Evolutionary conservation across 2,329 filamentous ascomycete species (phyloP).

Genomic region (Coniochaeta sp.): DNA sequence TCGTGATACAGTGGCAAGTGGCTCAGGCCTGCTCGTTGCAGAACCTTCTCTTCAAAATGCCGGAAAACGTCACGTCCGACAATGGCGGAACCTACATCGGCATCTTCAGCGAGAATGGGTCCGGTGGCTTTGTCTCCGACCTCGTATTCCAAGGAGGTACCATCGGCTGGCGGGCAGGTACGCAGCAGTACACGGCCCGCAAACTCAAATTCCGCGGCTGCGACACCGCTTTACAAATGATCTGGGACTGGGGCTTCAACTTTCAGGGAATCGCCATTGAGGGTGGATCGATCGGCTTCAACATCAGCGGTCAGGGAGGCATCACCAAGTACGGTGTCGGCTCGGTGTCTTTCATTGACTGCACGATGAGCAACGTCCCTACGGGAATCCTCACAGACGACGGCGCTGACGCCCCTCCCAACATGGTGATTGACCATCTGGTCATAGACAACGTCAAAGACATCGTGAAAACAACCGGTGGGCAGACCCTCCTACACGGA

Average conservation of each 20-base stretch:
- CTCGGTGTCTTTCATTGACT: conserved; percentile 40
- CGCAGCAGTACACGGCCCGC: conserved; percentile 39
- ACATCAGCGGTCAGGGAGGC: conserved; percentile 22
- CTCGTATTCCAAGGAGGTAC: background rate
- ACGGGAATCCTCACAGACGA: conserved; percentile 9
- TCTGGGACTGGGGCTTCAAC: conserved; percentile 52
- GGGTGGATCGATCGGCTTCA: conserved; percentile 14
- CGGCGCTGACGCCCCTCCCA: conserved; percentile 5
- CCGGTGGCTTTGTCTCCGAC: conserved; percentile 5
- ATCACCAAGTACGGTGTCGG: conserved; percentile 19
- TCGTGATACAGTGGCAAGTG: background rate
- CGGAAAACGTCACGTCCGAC: background rate
- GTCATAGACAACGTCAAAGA: conserved; percentile 7
- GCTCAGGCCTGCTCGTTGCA: conserved; percentile 1
- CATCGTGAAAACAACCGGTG: conserved; percentile 10
- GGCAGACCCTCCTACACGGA: conserved; percentile 11
- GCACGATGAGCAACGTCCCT: conserved; percentile 20
- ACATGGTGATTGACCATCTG: conserved; percentile 14
- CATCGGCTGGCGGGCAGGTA: conserved; percentile 3
- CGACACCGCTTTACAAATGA: conserved; percentile 45
- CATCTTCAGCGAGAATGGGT: conserved; percentile 8
- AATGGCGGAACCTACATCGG: background rate
- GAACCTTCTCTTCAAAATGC: conserved; percentile 3
- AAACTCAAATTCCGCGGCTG: conserved; percentile 46
- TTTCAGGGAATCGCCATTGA: conserved; percentile 9